These are phyloP conservation scores for Penicillium nucicola DNA, from an alignment of 495 filamentous ascomycete species.

Conservation along the genomic window DNA sequence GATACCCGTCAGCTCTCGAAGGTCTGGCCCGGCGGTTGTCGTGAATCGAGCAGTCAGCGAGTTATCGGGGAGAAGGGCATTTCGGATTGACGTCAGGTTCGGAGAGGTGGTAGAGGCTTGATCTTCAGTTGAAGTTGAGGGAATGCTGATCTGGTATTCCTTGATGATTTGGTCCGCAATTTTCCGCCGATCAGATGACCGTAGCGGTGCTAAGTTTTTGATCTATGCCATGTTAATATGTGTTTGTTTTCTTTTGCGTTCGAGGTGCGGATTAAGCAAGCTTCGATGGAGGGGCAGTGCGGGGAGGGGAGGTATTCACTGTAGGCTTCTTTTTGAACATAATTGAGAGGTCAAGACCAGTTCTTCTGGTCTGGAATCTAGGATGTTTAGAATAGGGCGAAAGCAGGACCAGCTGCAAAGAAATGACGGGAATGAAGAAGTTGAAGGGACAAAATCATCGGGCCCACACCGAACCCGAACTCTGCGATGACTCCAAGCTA, in stretches of 20 bases:
- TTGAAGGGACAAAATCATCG: too few species aligned
- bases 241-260: background rate
- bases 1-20: constrained; percentile 61
- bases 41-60: constrained; percentile 63
- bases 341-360: background rate
- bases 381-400: background rate
- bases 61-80: constrained; percentile 64
- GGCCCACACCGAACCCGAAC: too few species aligned
- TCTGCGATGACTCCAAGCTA: too few species aligned
- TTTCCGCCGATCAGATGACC: constrained; percentile 69
- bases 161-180: constrained; percentile 69
- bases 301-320: constrained; percentile 38
- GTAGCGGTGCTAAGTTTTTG: constrained; percentile 65
- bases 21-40: constrained; percentile 64
- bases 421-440: too few species aligned
- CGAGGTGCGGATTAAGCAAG: background rate
- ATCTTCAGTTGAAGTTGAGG: constrained; percentile 32
- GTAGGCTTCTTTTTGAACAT: constrained; percentile 85
- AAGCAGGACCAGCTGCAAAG: background rate
- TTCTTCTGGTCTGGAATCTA: too few species aligned
- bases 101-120: constrained; percentile 28
- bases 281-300: constrained; percentile 24
- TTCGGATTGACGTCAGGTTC: constrained; percentile 55
- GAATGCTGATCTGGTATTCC: constrained; percentile 53
- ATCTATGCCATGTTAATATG: constrained; percentile 41